phyloP scores from a whole-genome alignment of 2,329 filamentous ascomycete genomes.

The Penicillium psychrosexuale region DNA sequence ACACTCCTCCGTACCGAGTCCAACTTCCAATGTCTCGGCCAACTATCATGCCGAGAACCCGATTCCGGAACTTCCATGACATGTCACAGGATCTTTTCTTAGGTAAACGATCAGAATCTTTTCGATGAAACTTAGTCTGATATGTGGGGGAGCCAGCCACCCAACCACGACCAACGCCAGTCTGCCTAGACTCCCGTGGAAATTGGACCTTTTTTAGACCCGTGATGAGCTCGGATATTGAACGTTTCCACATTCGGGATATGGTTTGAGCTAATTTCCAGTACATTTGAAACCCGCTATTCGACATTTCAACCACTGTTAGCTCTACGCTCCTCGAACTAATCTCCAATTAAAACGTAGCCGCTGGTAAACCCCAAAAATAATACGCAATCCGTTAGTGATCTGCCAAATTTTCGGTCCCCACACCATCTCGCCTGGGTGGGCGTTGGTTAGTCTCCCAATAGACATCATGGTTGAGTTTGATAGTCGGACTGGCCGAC shows the following conservation, averaged over 20 bases:
- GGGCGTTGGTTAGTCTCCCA: neutral
- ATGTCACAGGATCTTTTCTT: constrained; percentile 9
- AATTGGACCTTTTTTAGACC: constrained; percentile 7
- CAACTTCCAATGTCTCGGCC: neutral
- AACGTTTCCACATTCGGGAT: constrained; percentile 8
- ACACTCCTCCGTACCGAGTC: too few relatives aligned
- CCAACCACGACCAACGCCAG: constrained; percentile 16
- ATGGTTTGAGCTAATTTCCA: constrained; percentile 5
- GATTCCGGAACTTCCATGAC: constrained; percentile 5
- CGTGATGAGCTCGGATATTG: neutral
- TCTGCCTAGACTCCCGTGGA: constrained; percentile 18
- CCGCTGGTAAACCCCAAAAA: constrained; percentile 15
- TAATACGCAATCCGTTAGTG: constrained; percentile 7
- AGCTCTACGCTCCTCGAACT: constrained; percentile 7
- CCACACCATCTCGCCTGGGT: neutral
- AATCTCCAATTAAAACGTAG: constrained; percentile 17
- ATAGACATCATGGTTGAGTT: neutral
- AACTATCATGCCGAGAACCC: constrained; percentile 11
- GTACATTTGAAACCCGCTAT: constrained; percentile 3
- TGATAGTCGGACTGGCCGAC: neutral
- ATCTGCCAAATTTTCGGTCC: constrained; percentile 7
- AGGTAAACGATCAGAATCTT: neutral
- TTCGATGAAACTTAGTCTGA: constrained; percentile 16
- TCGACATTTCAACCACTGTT: neutral
- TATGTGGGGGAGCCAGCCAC: constrained; percentile 9